Conservation (phyloP, 2,329 filamentous ascomycete species). For the Cladosporium sp. region DNA sequence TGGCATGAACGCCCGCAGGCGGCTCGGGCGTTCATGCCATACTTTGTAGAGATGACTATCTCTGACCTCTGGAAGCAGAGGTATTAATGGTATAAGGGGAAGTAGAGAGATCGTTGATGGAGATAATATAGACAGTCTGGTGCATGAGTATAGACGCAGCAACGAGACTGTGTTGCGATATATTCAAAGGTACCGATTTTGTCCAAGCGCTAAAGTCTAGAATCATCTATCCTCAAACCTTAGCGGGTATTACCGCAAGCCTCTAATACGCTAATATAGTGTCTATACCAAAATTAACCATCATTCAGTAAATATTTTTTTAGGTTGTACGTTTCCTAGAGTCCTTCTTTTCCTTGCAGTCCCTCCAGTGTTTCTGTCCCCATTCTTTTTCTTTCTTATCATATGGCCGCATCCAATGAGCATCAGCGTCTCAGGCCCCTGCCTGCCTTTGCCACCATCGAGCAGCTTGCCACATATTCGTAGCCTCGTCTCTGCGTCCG, state of each 20-base stretch:
- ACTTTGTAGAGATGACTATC: too few species aligned
- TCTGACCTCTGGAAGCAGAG: too few species aligned
- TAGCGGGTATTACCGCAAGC: neutral
- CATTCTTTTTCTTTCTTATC: neutral
- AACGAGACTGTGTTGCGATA: too few species aligned
- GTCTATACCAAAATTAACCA: neutral
- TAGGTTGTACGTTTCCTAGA: neutral
- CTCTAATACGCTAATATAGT: neutral
- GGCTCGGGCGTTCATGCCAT: too few species aligned
- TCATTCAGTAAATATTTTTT: neutral
- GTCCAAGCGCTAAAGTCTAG: neutral
- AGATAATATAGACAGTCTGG: too few species aligned
- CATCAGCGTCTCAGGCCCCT: neutral
- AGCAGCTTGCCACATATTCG: conserved; percentile 2
- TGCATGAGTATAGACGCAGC: too few species aligned
- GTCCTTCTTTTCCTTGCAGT: neutral
- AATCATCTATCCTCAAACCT: neutral
- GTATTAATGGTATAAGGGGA: too few species aligned
- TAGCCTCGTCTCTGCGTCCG: neutral
- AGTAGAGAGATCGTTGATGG: too few species aligned
- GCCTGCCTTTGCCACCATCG: conserved; percentile 1
- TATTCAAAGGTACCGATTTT: neutral
- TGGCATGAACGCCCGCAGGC: too few species aligned
- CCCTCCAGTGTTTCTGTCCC: neutral
- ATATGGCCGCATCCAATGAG: neutral